Evolutionary conservation across 306 rosid species (phyloP).

Genomic region (Prunus mume): DNA sequence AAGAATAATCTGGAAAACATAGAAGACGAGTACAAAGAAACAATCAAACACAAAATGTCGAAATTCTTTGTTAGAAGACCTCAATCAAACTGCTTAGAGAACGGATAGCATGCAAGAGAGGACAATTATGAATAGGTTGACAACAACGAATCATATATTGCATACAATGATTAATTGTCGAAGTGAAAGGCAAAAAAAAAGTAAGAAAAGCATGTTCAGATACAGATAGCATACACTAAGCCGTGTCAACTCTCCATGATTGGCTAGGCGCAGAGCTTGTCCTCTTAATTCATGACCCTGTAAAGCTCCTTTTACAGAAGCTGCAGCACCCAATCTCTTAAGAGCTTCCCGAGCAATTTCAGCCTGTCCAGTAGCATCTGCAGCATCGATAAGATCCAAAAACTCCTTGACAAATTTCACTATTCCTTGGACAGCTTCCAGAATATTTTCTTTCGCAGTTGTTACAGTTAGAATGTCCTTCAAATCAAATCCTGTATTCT

Average conservation of each 20-base stretch:
- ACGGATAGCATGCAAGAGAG: constrained; percentile 2
- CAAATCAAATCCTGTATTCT: constrained; percentile 78
- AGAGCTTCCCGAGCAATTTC: constrained; percentile 98
- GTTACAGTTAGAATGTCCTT: constrained; percentile 86
- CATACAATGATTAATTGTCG: background rate
- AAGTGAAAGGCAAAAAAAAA: background rate
- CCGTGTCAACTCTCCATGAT: constrained; percentile 94
- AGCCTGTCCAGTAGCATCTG: constrained; percentile 98
- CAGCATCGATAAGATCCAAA: constrained; percentile 96
- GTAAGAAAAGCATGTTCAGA: constrained; percentile 11
- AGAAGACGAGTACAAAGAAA: background rate
- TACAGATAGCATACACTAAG: constrained; percentile 62
- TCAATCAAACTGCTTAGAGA: background rate
- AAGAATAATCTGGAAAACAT: background rate
- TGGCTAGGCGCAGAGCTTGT: constrained; percentile 85
- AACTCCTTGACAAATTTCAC: constrained; percentile 92
- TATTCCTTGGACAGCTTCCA: constrained; percentile 93
- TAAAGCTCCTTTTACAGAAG: constrained; percentile 88
- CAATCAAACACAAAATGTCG: background rate
- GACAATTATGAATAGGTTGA: background rate
- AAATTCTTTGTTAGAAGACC: background rate
- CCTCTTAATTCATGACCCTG: constrained; percentile 93
- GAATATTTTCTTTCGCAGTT: constrained; percentile 70
- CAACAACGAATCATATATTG: background rate
- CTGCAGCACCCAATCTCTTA: constrained; percentile 93